Base-by-base conservation (phyloP, 2,329 filamentous ascomycete genomes). In the Arthrobotrys pseudoclavata region DNA sequence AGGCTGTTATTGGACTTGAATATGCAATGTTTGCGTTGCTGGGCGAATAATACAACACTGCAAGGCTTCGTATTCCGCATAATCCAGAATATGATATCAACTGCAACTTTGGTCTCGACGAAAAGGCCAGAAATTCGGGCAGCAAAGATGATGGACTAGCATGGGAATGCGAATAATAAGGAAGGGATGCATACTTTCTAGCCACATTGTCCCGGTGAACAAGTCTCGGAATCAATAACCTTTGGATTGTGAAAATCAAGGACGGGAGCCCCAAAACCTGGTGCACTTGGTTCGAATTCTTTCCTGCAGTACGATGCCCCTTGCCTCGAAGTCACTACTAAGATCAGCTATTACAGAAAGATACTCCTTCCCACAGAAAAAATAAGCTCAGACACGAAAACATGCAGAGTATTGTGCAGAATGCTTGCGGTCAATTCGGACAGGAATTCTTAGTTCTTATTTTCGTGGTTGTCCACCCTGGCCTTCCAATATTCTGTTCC, bases 321-420 rank as follows among this genome's bases (percentile, higher is more conserved):
- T 77, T 77, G 74, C 74, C 62, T 77, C 66, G 60, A 76, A 68
- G 74, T 77, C 61, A 71, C 74, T 71, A 60, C 63, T 63, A 37
- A 18, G 72, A 70, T 71, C 66, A 69, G 55, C 63, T 48, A 76
- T 68, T 55, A 61, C 67, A 52, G 37, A 77, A 53, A 71, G 53
- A 67, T 77, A 77, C 74, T 71, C 74, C 74, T 71, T 62, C 66
- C 66, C 60, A 53, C 57, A 50, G 47, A 71, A 70, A 24, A 37
- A 76, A 68, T 67, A 77, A 77, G 67, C 74, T 77, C 67, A 77
- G 74, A 71, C 74, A 77, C 74, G 74, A 77, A 77, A 71, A 60
- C 72, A 77, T 71, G 67, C 74, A 77, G 67, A 77, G 67, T 69
- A 69, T 69, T 76, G 74, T 68, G 74, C 74, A 77, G 74, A 77